Evolutionary conservation across 2,329 filamentous ascomycete species (phyloP), one percentile per base, ranked within the genome.

Genomic region (Aspergillus persii): DNA sequence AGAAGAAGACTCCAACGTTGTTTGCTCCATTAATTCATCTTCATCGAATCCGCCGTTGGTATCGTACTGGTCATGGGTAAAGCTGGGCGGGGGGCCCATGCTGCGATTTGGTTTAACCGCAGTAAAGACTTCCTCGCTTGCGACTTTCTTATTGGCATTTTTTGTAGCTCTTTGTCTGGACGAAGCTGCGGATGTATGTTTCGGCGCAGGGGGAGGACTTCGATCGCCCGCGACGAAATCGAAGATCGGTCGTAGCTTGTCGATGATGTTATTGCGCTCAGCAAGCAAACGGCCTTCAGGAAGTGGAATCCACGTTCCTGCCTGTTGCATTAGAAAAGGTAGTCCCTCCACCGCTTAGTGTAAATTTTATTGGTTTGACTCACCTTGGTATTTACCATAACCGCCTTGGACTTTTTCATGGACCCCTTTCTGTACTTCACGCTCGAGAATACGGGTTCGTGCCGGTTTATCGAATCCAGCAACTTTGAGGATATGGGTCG

Each of bases 321-420:
- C 26, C 23, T n/a, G 41, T 12, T 18, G 44, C 29, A 15, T 53
- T 63, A 60, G 56, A 3, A 18, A 15, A 23, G 3, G n/a, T 9
- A 56, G 18, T 3, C 8, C 7, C 12, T 3, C 8, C 6, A 11
- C 2, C 11, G 12, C 48, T 4, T 7, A 49, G 9, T 23, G n/a
- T 30, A 11, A 5, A n/a, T 39, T 8, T 15, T 39, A 18, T 8
- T 33, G 18, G 18, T 44, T 18, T 33, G 12, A 3, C 57, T 77
- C 71, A 91, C 90, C 93, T 81, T 99, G 95, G 68, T 98, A 99
- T 86, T 98, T 98, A 69, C 95, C 95, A 76, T 98, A 98, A 15
- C 95, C 95, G 65, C 94, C 95, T 74, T 99, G 95, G 5, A 99
- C 93, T 80, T 99, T 99, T 79, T 98, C 95, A 73, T 99, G 95